Conservation (phyloP, 2,329 filamentous ascomycete genomes). For the Raffaelea deltoideospora region DNA sequence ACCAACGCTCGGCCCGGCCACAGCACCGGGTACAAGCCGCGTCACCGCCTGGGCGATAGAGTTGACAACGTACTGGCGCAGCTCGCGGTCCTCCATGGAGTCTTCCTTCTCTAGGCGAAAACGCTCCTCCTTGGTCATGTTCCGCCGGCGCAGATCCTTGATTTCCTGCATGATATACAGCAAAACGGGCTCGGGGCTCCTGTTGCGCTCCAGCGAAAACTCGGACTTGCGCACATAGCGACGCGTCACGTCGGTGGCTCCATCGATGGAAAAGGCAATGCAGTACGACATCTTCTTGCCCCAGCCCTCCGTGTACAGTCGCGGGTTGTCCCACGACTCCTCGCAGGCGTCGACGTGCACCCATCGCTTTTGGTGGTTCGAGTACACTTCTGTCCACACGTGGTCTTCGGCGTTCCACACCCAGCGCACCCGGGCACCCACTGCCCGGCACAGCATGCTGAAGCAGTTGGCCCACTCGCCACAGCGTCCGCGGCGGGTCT, state of each 20-base stretch:
- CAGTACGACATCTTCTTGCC: constrained; percentile 94
- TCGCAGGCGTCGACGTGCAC: constrained; percentile 94
- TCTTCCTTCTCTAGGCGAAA: constrained; percentile 73
- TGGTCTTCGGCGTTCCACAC: constrained; percentile 97
- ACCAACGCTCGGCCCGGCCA: constrained; percentile 10
- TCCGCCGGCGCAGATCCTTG: constrained; percentile 64
- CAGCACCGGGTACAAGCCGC: constrained; percentile 41
- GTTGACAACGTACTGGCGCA: constrained; percentile 58
- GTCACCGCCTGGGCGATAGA: constrained; percentile 61
- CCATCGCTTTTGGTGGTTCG: constrained; percentile 84
- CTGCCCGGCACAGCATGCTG: constrained; percentile 89
- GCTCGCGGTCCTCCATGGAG: constrained; percentile 57
- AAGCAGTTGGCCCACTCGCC: constrained; percentile 99
- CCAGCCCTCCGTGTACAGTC: constrained; percentile 89
- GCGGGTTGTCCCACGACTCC: constrained; percentile 86
- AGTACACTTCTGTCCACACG: constrained; percentile 96
- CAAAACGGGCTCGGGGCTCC: constrained; percentile 77
- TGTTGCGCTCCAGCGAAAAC: constrained; percentile 58
- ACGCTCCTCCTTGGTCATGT: constrained; percentile 74
- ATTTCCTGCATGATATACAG: constrained; percentile 89
- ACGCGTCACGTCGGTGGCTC: constrained; percentile 49
- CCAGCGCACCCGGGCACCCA: constrained; percentile 86
- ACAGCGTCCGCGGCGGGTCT: constrained; percentile 71
- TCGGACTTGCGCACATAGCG: constrained; percentile 58
- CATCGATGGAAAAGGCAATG: constrained; percentile 90